Evolutionary conservation across 208 protist genomes (phyloP).

Genomic region (Wallacemonas rigidus): DNA sequence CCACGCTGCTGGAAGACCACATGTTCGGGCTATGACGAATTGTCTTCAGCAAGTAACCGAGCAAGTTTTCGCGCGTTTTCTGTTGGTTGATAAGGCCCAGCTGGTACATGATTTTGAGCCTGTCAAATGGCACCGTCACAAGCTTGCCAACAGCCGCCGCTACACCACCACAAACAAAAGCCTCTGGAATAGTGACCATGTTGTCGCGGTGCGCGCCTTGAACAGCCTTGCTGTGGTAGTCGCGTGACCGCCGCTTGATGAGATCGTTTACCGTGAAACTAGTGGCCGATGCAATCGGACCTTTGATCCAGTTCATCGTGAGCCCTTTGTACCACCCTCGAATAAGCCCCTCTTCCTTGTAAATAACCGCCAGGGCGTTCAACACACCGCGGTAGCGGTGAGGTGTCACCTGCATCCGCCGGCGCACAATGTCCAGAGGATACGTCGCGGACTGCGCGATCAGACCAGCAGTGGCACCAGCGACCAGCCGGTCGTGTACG

Average conservation of each 20-base stretch:
- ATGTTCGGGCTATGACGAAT: slow-evolving; percentile 70
- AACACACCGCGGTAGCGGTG: slow-evolving; percentile 74
- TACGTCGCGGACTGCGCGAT: slow-evolving; percentile 94
- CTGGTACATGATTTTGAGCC: slow-evolving; percentile 94
- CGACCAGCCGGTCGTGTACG: slow-evolving; percentile 68
- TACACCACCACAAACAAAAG: slow-evolving; percentile 88
- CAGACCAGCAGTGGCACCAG: slow-evolving; percentile 85
- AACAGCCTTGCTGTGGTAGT: slow-evolving; percentile 69
- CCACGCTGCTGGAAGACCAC: slow-evolving; percentile 89
- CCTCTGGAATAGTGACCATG: slow-evolving; percentile 69
- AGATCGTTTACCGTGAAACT: slow-evolving; percentile 94
- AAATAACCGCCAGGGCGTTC: slow-evolving; percentile 61
- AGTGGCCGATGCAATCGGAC: slow-evolving; percentile 86
- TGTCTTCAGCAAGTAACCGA: not conserved
- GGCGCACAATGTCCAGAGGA: slow-evolving; percentile 93
- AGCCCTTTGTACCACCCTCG: slow-evolving; percentile 91
- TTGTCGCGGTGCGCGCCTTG: slow-evolving; percentile 40
- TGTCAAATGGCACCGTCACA: slow-evolving; percentile 90
- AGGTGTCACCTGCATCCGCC: slow-evolving; percentile 90
- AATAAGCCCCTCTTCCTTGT: slow-evolving; percentile 74
- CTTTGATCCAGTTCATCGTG: slow-evolving; percentile 95
- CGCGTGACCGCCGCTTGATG: slow-evolving; percentile 71
- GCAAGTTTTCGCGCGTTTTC: slow-evolving; percentile 20
- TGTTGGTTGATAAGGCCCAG: slow-evolving; percentile 56
- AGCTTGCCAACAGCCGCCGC: slow-evolving; percentile 91